Conservation (phyloP, 805 yeast genomes). For the Hanseniaspora valbyensis region DNA sequence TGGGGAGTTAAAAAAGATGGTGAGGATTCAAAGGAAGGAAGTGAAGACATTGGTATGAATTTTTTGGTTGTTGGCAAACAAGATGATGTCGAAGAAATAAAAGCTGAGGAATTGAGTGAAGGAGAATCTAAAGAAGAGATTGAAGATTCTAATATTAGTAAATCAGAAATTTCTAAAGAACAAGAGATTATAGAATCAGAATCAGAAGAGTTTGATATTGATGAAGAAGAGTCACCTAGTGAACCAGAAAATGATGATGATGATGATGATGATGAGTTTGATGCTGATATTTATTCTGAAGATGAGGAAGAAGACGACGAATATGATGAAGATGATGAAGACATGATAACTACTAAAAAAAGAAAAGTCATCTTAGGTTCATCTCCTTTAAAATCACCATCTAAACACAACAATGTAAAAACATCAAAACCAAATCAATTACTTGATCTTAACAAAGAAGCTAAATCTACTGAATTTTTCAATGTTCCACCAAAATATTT, state of each 20-base stretch:
- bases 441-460: slow-evolving; percentile 13
- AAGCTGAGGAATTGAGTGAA: slow-evolving; percentile 1
- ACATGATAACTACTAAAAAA: slow-evolving; percentile 25
- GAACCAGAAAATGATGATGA: slow-evolving; percentile 25
- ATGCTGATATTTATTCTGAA: slow-evolving; percentile 26
- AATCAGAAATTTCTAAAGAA: slow-evolving; percentile 16
- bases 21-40: slow-evolving; percentile 46
- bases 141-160: slow-evolving; percentile 23
- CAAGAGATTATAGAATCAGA: neutral
- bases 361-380: slow-evolving; percentile 21
- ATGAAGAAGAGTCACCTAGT: slow-evolving; percentile 22
- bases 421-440: slow-evolving; percentile 15
- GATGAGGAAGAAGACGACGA: slow-evolving; percentile 29
- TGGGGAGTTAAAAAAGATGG: slow-evolving; percentile 74
- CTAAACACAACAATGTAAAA: slow-evolving; percentile 4
- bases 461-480: slow-evolving; percentile 36
- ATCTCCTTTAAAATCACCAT: slow-evolving; percentile 11
- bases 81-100: slow-evolving; percentile 12
- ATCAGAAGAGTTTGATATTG: slow-evolving; percentile 6
- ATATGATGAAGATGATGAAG: slow-evolving; percentile 24
- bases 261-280: slow-evolving; percentile 23
- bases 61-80: slow-evolving; percentile 24
- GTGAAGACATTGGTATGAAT: slow-evolving; percentile 23
- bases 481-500: slow-evolving; percentile 61
- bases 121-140: slow-evolving; percentile 20